Base-by-base conservation (phyloP, 352 stramenopile species). In the Phytophthora sp. region DNA sequence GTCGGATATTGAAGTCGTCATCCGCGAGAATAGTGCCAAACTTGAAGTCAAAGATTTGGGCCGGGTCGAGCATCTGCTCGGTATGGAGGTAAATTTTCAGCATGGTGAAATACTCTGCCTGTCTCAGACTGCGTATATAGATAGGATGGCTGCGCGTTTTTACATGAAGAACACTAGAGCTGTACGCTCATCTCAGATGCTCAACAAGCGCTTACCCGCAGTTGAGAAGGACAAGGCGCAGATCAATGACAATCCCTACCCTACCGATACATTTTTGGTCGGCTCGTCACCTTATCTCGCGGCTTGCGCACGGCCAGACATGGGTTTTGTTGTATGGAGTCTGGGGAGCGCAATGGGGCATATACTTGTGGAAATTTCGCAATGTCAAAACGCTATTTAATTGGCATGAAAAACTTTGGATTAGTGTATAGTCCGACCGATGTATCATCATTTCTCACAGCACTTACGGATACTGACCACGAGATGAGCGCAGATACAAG, bases 31-130 rank as follows among this genome's bases (percentile, higher is more conserved):
- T 31, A 45, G 49, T 20, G 11, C 30, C n/a, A 56, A 56, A 30
- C 31, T 56, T 20, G 49, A 56, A 7, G 18, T 56, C 11, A 56
- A 56, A 15, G 30, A 45, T n/a, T n/a, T n/a, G n/a, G n/a, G n/a
- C n/a, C n/a, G n/a, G n/a, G n/a, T n/a, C n/a, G n/a, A n/a, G n/a
- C 30, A 45, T 20, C 31, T 56, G 29, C 30, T 56, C 16, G 49
- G 49, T 5, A 45, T 56, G 49, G 49, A 56, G 20, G 31, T 56
- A 12, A 56, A 56, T 20, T 30, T 31, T 18, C 11, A 44, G 20
- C 49, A 29, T 7, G 49, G 20, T 30, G 49, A 44, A 12, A 56
- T 56, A 13, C 16, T 56, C n/a, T 45, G 30, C 20, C 21, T 44
- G 18, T 44, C 49, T 2, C 49, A 56, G 12, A 44, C 29, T 2